These are phyloP conservation scores for Wickerhamomyces sp. DNA, from an alignment of 1,139 yeast genomes.

Conservation along the genomic window DNA sequence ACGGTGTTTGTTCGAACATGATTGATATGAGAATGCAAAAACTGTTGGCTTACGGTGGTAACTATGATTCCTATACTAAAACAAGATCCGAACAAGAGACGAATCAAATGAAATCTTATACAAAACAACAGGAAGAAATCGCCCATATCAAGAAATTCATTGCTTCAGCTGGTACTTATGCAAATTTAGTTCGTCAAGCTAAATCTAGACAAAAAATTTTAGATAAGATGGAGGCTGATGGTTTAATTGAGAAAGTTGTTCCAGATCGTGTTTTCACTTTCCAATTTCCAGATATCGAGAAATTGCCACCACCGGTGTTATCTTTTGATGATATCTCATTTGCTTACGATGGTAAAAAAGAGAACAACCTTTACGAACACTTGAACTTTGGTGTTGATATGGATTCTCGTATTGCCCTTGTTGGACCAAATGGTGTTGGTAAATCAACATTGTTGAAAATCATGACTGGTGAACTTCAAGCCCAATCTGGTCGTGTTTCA, in stretches of 20 bases:
- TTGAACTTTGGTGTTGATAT: conserved; percentile 97
- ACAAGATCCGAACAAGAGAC: conserved; percentile 92
- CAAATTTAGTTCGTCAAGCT: conserved; percentile 97
- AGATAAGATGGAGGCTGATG: conserved; percentile 99
- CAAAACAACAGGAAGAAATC: conserved; percentile 97
- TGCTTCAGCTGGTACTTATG: conserved; percentile 99
- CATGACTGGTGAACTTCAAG: conserved; percentile 90
- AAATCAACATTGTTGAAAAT: conserved; percentile 92
- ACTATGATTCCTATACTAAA: conserved; percentile 93
- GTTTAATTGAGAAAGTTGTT: conserved; percentile 88
- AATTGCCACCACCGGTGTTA: conserved; percentile 97
- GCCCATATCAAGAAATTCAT: conserved; percentile 97
- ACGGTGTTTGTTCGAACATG: conserved; percentile 98
- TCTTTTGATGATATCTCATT: conserved; percentile 95
- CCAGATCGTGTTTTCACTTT: conserved; percentile 91
- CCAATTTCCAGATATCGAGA: conserved; percentile 92
- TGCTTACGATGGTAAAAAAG: conserved; percentile 82
- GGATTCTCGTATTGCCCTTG: conserved; percentile 98
- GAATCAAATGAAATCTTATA: conserved; percentile 96
- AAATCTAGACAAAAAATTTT: conserved; percentile 98
- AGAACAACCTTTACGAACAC: conserved; percentile 83
- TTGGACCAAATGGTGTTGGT: conserved; percentile 99
- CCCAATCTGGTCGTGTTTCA: conserved; percentile 92
- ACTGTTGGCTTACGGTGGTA: conserved; percentile 87
- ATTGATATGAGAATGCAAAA: conserved; percentile 84